These are phyloP conservation scores for Ophiostoma triangulosporum DNA, from an alignment of 2,329 filamentous ascomycete species.

Conservation along the genomic window DNA sequence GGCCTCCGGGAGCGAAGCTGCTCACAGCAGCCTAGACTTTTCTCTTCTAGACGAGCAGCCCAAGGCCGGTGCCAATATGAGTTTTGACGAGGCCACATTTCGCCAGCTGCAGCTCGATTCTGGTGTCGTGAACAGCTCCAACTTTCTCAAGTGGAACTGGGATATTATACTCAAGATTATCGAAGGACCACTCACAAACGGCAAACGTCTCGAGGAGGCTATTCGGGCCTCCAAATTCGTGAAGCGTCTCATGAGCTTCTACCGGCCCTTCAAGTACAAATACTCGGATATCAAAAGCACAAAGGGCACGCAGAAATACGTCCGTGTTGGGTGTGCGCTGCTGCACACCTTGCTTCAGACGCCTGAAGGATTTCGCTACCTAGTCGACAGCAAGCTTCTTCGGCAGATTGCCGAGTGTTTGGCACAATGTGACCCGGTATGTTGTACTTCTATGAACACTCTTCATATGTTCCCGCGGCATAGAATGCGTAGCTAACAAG, in stretches of 20 bases:
- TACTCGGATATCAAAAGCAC: constrained; percentile 87
- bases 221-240: constrained; percentile 93
- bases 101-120: constrained; percentile 59
- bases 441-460: constrained; percentile 12
- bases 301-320: constrained; percentile 85
- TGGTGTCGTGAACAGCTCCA: constrained; percentile 75
- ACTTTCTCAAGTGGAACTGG: constrained; percentile 96
- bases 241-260: constrained; percentile 87
- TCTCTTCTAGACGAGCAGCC: constrained; percentile 41
- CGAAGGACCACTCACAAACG: constrained; percentile 80
- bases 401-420: constrained; percentile 91
- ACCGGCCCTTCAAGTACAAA: constrained; percentile 90
- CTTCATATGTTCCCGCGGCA: neutral
- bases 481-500: neutral
- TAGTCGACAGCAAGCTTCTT: constrained; percentile 84
- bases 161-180: constrained; percentile 81
- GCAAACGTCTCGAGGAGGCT: constrained; percentile 85
- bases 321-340: constrained; percentile 76
- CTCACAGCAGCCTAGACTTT: constrained; percentile 31
- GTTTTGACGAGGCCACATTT: constrained; percentile 49
- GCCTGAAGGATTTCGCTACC: constrained; percentile 67
- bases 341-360: constrained; percentile 80
- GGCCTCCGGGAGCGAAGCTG: constrained; percentile 20
- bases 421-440: constrained; percentile 81
- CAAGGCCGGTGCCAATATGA: constrained; percentile 33